These are phyloP conservation scores for Anthracocystis setariae DNA, from an alignment of 1,284 basidiomycete species.

Conservation along the genomic window DNA sequence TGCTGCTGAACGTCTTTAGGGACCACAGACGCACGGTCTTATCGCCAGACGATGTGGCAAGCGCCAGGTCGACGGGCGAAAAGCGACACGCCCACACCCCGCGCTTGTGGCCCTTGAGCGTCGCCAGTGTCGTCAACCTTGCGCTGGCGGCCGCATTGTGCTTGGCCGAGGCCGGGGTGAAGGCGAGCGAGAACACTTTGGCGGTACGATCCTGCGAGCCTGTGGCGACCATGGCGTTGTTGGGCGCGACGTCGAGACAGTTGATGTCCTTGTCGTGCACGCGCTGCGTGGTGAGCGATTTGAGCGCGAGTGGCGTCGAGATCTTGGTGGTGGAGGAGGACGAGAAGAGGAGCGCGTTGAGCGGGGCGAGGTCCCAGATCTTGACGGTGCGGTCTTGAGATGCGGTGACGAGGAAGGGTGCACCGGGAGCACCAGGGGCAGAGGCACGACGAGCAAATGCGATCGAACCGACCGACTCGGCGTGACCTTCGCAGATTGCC, in stretches of 20 bases:
- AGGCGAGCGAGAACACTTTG: conserved; percentile 85
- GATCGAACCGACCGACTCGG: conserved; percentile 91
- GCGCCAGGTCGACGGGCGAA: conserved; percentile 80
- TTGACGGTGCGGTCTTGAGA: conserved; percentile 97
- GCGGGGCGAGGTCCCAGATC: conserved; percentile 81
- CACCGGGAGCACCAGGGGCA: conserved; percentile 11
- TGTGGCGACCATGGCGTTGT: conserved; percentile 86
- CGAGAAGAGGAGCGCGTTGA: conserved; percentile 30
- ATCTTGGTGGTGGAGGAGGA: not conserved
- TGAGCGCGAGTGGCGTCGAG: conserved; percentile 70
- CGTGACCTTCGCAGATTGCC: conserved; percentile 89
- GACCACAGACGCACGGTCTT: conserved; percentile 93
- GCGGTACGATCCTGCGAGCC: conserved; percentile 96
- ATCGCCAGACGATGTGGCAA: conserved; percentile 94
- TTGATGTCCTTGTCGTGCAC: conserved; percentile 99
- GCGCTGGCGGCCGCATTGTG: conserved; percentile 44
- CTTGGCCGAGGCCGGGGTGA: conserved; percentile 68
- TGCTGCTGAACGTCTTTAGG: conserved; percentile 72
- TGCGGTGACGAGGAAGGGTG: conserved; percentile 78
- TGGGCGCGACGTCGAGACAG: conserved; percentile 89
- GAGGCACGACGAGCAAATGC: conserved; percentile 71
- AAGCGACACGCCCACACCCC: conserved; percentile 96
- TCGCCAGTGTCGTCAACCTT: conserved; percentile 78
- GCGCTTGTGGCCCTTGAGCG: conserved; percentile 93
- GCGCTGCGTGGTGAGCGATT: conserved; percentile 85